Percentiles rank a stretch among this genome's conserved stretches.
Conservation (phyloP, 2,329 filamentous ascomycete species). For the Ophiognomonia clavigignenti-juglandacearum region DNA sequence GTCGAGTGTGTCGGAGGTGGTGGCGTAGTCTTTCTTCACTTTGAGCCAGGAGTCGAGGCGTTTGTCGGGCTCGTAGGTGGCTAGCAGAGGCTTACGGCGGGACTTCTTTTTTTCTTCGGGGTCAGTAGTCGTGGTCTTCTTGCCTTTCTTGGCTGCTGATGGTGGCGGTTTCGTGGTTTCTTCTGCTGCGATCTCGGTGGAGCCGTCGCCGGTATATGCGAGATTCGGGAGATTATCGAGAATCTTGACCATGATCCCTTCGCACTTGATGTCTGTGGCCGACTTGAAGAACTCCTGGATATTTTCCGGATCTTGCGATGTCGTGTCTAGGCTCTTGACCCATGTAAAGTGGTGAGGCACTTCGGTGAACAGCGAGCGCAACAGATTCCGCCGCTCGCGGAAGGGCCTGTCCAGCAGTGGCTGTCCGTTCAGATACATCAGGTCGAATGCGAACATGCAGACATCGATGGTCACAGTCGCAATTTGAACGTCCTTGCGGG, state of each 20-base stretch:
- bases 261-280: slow-evolving; percentile 81
- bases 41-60: slow-evolving; percentile 97
- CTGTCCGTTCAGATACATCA: slow-evolving; percentile 94
- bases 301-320: slow-evolving; percentile 75
- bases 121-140: slow-evolving; percentile 20
- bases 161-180: slow-evolving; percentile 23
- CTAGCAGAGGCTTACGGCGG: slow-evolving; percentile 77
- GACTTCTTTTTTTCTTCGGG: slow-evolving; percentile 41
- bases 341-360: slow-evolving; percentile 84
- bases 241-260: slow-evolving; percentile 98
- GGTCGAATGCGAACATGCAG: slow-evolving; percentile 89
- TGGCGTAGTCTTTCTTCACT: slow-evolving; percentile 94
- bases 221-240: slow-evolving; percentile 70
- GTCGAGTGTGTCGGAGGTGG: slow-evolving; percentile 86
- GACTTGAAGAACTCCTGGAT: slow-evolving; percentile 89
- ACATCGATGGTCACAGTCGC: slow-evolving; percentile 82
- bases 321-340: slow-evolving; percentile 84
- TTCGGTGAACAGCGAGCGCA: slow-evolving; percentile 80
- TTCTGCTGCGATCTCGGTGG: slow-evolving; percentile 23
- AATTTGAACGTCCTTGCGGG: slow-evolving; percentile 85
- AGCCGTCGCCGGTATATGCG: slow-evolving; percentile 37
- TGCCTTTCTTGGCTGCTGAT: slow-evolving; percentile 18
- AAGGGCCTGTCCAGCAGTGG: slow-evolving; percentile 77
- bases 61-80: slow-evolving; percentile 96
- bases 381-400: slow-evolving; percentile 73